phyloP scores from a whole-genome alignment of 306 rosid genomes.

The Dalbergia cultrata region DNA sequence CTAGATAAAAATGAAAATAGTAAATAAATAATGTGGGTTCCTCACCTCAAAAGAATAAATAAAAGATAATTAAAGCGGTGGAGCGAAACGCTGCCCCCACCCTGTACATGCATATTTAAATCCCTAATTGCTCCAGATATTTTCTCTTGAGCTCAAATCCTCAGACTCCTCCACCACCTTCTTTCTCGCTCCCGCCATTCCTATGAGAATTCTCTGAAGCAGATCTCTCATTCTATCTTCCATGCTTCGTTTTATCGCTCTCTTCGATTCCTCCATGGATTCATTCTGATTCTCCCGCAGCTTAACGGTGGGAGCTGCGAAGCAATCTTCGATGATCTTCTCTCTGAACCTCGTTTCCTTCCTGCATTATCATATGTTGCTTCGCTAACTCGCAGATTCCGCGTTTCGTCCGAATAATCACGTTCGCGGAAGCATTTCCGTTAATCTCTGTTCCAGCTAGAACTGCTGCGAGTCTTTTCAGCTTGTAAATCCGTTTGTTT shows the following conservation, averaged over 20 bases:
- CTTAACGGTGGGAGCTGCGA: background rate
- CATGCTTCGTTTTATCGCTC: background rate
- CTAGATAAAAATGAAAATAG: too few relatives aligned
- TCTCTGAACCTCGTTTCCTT: background rate
- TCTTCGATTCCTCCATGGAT: conserved; percentile 6
- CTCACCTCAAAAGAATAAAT: background rate
- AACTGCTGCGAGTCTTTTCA: background rate
- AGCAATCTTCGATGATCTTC: background rate
- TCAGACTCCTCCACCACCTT: background rate
- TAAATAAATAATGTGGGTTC: conserved; percentile 32
- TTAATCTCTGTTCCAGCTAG: background rate
- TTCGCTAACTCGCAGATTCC: background rate
- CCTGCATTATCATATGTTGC: conserved; percentile 35
- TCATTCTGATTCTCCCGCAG: background rate
- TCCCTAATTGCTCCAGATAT: conserved; percentile 32
- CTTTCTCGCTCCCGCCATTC: background rate
- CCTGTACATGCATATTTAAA: conserved; percentile 40
- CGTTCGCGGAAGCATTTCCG: background rate
- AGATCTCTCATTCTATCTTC: conserved; percentile 31
- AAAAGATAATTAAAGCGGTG: background rate
- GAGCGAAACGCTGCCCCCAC: background rate
- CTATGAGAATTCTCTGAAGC: conserved; percentile 20
- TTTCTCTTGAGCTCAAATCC: background rate
- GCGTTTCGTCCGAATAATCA: background rate
- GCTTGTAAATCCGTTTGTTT: conserved; percentile 38